Percentiles rank a stretch among this genome's conserved stretches.
These are phyloP conservation scores for Monilinia aucupariae DNA, from an alignment of 2,329 filamentous ascomycete genomes.

Conservation along the genomic window DNA sequence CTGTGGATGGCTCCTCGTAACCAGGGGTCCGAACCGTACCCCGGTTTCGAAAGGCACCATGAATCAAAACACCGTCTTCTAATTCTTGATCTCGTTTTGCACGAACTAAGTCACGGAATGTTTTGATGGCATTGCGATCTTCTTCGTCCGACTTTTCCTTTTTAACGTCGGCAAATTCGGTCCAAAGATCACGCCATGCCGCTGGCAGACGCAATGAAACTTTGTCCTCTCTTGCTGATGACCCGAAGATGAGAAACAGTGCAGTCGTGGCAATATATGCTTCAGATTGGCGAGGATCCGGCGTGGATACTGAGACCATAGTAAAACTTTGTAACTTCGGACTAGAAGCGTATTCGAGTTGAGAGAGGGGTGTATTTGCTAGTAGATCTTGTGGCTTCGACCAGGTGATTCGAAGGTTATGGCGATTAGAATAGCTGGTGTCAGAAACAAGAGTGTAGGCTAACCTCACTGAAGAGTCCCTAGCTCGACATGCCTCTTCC, in stretches of 20 bases:
- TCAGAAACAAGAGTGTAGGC: conserved; percentile 65
- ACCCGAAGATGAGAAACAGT: conserved; percentile 73
- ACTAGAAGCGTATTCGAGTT: conserved; percentile 33
- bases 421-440: conserved; percentile 68
- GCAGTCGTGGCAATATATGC: conserved; percentile 76
- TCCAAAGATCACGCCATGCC: conserved; percentile 80
- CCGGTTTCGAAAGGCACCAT: conserved; percentile 67
- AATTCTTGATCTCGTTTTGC: conserved; percentile 63
- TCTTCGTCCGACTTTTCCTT: conserved; percentile 64
- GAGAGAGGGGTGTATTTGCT: conserved; percentile 35
- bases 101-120: conserved; percentile 65
- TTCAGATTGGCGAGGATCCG: conserved; percentile 76
- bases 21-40: conserved; percentile 45
- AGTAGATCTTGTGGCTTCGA: conserved; percentile 61
- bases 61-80: conserved; percentile 69
- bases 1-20: conserved; percentile 41
- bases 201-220: conserved; percentile 71
- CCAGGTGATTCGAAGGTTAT: conserved; percentile 72
- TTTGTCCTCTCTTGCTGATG: conserved; percentile 80
- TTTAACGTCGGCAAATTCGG: conserved; percentile 65
- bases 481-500: conserved; percentile 82
- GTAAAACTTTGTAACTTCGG: conserved; percentile 58
- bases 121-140: conserved; percentile 64
- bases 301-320: conserved; percentile 69
- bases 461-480: conserved; percentile 65